These are phyloP conservation scores for Quercus cerris DNA, from an alignment of 306 rosid genomes.

Conservation along the genomic window DNA sequence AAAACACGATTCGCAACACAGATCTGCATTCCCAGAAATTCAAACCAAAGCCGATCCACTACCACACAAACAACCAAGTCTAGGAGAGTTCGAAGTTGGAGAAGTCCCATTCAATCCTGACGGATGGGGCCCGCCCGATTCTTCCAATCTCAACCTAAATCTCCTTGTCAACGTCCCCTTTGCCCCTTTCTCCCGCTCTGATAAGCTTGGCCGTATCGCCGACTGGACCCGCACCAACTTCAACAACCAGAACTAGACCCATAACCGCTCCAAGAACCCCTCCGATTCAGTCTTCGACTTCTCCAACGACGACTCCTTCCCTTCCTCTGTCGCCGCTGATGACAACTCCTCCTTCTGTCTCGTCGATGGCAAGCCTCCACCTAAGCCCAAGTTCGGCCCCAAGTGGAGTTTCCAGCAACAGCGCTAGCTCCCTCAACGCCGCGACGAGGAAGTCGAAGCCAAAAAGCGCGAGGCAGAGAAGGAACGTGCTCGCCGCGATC, in stretches of 20 bases:
- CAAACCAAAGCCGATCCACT: too few species aligned
- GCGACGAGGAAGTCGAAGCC: slow-evolving; percentile 91
- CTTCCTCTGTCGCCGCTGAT: slow-evolving; percentile 37
- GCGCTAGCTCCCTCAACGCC: slow-evolving; percentile 87
- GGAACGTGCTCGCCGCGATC: slow-evolving; percentile 89
- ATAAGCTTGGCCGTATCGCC: slow-evolving; percentile 83
- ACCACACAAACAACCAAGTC: too few species aligned
- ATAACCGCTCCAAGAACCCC: slow-evolving; percentile 54
- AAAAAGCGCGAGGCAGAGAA: slow-evolving; percentile 82
- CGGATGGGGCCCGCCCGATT: slow-evolving; percentile 92
- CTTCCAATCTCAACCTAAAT: slow-evolving; percentile 15
- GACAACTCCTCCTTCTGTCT: slow-evolving; percentile 76
- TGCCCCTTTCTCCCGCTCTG: slow-evolving; percentile 90
- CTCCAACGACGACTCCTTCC: slow-evolving; percentile 82
- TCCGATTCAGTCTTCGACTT: slow-evolving; percentile 83
- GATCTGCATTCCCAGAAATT: too few species aligned
- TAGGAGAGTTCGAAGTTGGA: slow-evolving; percentile 52
- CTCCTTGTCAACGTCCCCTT: slow-evolving; percentile 79
- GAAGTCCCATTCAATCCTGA: slow-evolving; percentile 78
- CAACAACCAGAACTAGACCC: slow-evolving; percentile 40
- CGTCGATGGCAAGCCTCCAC: slow-evolving; percentile 87
- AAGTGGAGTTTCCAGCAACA: slow-evolving; percentile 85
- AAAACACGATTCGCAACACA: too few species aligned
- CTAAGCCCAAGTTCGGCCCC: slow-evolving; percentile 81
- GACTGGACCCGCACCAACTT: slow-evolving; percentile 75